These are phyloP conservation scores for Sanghuangporus weigelae DNA, from an alignment of 1,284 basidiomycete genomes.

Conservation along the genomic window DNA sequence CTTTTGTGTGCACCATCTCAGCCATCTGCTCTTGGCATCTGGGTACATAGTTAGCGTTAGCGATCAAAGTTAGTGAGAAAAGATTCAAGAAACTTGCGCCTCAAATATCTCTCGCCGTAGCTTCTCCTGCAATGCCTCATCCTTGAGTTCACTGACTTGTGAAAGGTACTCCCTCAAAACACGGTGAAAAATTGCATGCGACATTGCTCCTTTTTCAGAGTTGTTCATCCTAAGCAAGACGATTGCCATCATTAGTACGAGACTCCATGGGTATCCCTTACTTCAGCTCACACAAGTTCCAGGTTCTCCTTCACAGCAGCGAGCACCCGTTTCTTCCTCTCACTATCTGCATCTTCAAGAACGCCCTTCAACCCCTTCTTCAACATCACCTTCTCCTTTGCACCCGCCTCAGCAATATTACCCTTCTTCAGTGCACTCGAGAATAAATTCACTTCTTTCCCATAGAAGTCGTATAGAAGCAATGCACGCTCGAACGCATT, in stretches of 20 bases:
- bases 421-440: conserved; percentile 29
- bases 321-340: conserved; percentile 63
- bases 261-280: background rate
- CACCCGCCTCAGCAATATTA: conserved; percentile 48
- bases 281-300: conserved; percentile 60
- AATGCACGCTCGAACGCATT: conserved; percentile 78
- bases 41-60: conserved; percentile 6
- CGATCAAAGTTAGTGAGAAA: background rate
- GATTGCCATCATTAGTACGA: conserved; percentile 7
- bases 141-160: conserved; percentile 46
- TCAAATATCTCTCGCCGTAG: conserved; percentile 64
- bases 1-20: conserved; percentile 89
- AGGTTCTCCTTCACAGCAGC: conserved; percentile 68
- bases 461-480: conserved; percentile 82
- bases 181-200: conserved; percentile 81
- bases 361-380: conserved; percentile 64
- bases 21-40: conserved; percentile 80
- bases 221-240: conserved; percentile 67
- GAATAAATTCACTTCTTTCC: conserved; percentile 78
- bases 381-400: conserved; percentile 54
- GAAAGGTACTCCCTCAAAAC: conserved; percentile 72
- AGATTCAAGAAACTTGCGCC: conserved; percentile 31
- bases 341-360: conserved; percentile 57
- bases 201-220: conserved; percentile 80
- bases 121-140: conserved; percentile 59